Evolutionary conservation across 345 rosid species (phyloP), one percentile per base, ranked within the genome.

Genomic region (Sisymbrium irio): DNA sequence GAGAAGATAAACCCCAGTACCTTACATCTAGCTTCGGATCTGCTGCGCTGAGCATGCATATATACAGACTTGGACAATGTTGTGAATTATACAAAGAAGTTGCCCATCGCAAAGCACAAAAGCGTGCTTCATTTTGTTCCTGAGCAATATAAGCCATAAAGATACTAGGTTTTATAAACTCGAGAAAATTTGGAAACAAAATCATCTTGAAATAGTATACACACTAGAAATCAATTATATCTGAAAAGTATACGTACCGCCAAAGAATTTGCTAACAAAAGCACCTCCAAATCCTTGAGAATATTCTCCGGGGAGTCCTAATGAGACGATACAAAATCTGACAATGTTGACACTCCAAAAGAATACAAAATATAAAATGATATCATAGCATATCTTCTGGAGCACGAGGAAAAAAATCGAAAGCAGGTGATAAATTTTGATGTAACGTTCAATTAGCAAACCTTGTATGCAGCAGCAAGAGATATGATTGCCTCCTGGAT

Each of bases 121-220:
- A 93, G 56, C 98, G 92, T 13, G 85, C 96, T 88, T 93, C 98
- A 85, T 81, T 85, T 89, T 89, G 87, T 61, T 93, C 97, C 98
- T 93, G 85, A 19, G 73, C 59, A 56, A 71, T 71, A 80, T 44
- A 36, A 67, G 70, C 71, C 55, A 74, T 12, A 47, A 28, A 76
- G 37, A 55, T 32, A 45, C 51, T 67, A 56, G 40, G 50, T 19
- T 65, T 68, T 50, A 55, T 19, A 54, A 56, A 7, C 30, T 32
- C 46, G 0, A 19, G 39, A 71, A 46, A 3, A 15, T 14, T 40
- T 72, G 51, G 36, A 17, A 58, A 32, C 49, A 57, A 44, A 28
- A 64, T 32, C 37, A 60, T 49, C 40, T 28, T 28, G 41, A 19
- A 58, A 49, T 39, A 25, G 15, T 11, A 67, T 44, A 37, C 19